phyloP scores from a whole-genome alignment of 2,329 filamentous ascomycete genomes.

The Botryotinia globosa region DNA sequence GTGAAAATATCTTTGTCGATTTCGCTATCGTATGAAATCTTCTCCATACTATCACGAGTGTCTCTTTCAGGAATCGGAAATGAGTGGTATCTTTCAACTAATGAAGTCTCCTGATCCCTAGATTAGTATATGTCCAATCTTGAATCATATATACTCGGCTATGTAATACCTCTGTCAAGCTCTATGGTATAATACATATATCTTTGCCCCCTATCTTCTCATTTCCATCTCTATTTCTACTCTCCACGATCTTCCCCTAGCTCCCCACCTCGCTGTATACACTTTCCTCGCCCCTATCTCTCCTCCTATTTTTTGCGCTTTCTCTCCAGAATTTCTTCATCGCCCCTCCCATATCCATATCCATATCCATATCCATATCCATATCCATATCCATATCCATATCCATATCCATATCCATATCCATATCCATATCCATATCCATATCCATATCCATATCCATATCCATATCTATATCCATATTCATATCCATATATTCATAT shows the following conservation, averaged over 20 bases:
- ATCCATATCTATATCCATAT: no score
- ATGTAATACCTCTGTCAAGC: background rate
- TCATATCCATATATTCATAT: no score
- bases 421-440: no score
- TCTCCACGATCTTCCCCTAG: background rate
- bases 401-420: no score
- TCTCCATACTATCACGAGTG: background rate
- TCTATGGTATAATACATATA: background rate
- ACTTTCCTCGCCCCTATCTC: fast-evolving
- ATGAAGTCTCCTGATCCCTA: background rate
- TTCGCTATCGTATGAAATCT: background rate
- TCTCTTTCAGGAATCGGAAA: background rate
- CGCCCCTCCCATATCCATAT: background rate
- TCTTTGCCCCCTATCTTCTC: no score
- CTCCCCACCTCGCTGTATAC: background rate
- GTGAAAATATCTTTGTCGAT: background rate
- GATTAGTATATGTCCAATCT: background rate
- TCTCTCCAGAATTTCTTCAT: fast-evolving
- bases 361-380: no score
- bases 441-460: no score
- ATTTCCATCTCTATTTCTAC: background rate
- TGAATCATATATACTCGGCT: background rate
- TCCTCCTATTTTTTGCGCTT: background rate
- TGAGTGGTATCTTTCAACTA: background rate
- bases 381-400: no score